These are phyloP conservation scores for Leccinum subgranulosum DNA, from an alignment of 768 basidiomycete genomes.

Conservation along the genomic window DNA sequence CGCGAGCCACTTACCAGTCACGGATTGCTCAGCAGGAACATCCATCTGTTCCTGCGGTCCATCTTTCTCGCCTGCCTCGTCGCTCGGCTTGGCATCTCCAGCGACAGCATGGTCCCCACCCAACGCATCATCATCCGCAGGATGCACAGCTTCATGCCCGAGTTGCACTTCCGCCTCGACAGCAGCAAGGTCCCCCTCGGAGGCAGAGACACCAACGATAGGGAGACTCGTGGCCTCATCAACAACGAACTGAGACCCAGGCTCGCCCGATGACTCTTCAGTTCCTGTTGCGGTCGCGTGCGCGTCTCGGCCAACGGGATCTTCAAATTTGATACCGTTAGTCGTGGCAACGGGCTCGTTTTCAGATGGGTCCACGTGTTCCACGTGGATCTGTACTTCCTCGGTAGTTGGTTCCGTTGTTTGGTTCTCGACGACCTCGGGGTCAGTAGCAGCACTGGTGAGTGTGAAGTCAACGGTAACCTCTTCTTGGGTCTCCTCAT, in stretches of 20 bases:
- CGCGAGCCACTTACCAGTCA: constrained; percentile 10
- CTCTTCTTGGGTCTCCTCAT: constrained; percentile 1
- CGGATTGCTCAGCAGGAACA: neutral
- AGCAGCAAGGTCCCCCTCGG: neutral
- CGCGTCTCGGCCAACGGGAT: neutral
- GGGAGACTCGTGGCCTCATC: neutral
- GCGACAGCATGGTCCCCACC: neutral
- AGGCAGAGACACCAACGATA: neutral
- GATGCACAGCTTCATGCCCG: neutral
- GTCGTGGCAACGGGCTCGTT: neutral
- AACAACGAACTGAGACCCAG: constrained; percentile 8
- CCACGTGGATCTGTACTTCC: neutral
- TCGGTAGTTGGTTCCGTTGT: neutral
- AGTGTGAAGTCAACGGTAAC: neutral
- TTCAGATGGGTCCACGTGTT: neutral
- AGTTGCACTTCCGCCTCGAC: neutral
- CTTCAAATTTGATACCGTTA: constrained; percentile 1
- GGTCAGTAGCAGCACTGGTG: neutral
- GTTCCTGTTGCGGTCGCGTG: constrained; percentile 1
- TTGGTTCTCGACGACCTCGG: neutral
- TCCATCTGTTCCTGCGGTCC: neutral
- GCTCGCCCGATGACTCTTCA: constrained; percentile 1
- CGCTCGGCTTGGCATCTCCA: neutral
- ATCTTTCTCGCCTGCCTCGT: neutral
- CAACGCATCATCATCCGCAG: neutral